A percentile compares a stretch with the other conserved stretches of the same genome.
Conservation (phyloP, 2,329 filamentous ascomycete genomes). For the Pseudogymnoascus sp. region DNA sequence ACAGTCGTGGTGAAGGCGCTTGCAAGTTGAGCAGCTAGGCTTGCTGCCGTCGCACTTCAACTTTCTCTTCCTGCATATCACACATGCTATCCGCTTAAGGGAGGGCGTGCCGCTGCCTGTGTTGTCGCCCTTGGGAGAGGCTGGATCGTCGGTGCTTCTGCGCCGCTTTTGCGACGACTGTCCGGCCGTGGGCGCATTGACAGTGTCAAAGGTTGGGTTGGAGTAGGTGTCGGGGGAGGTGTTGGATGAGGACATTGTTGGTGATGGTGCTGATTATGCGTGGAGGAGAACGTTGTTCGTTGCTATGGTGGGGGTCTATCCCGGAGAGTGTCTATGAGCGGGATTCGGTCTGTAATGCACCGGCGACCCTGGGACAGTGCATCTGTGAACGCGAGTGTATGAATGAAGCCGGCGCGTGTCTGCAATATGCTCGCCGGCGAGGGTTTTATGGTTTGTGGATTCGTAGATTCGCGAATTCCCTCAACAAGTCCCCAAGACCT, state of each 20-base stretch:
- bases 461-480: neutral
- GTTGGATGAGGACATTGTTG: conserved; percentile 27
- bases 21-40: conserved; percentile 60
- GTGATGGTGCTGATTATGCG: neutral
- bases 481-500: neutral
- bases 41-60: conserved; percentile 60
- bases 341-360: neutral
- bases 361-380: neutral
- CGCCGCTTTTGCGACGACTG: conserved; percentile 25
- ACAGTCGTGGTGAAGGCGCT: conserved; percentile 55
- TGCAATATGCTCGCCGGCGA: neutral
- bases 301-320: conserved; percentile 1
- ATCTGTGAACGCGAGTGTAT: neutral
- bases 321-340: neutral
- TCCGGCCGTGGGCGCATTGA: conserved; percentile 20
- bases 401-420: neutral
- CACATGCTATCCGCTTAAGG: conserved; percentile 89
- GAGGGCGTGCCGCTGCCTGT: conserved; percentile 48
- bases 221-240: conserved; percentile 41
- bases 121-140: conserved; percentile 24
- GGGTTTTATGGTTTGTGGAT: neutral
- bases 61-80: conserved; percentile 88
- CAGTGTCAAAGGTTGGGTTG: conserved; percentile 44
- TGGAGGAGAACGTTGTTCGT: neutral
- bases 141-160: conserved; percentile 24